Evolutionary conservation across 768 basidiomycete genomes (phyloP).

Genomic region (Russula griseocarnosa): DNA sequence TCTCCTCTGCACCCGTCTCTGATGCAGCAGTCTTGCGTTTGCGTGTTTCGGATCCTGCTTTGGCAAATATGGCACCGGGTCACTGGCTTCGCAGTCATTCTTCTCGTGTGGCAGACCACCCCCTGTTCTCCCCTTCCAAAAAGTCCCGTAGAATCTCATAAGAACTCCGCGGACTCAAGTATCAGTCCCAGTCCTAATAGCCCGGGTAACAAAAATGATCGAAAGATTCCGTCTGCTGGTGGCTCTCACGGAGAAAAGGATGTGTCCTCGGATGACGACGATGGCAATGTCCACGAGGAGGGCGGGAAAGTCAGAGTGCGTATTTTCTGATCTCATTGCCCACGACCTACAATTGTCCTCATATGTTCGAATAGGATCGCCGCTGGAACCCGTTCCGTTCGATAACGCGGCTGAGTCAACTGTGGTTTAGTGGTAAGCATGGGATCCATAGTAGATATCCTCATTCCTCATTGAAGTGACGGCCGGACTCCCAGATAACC

Average conservation of each 20-base stretch:
- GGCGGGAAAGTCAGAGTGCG: conserved; percentile 16
- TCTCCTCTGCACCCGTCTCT: conserved; percentile 39
- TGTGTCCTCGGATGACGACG: conserved; percentile 3
- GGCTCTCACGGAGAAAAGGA: neutral
- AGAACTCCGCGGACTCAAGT: conserved; percentile 1
- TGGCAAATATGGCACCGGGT: neutral
- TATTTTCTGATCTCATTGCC: neutral
- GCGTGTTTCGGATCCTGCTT: conserved; percentile 4
- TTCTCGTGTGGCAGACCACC: neutral
- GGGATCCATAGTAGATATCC: neutral
- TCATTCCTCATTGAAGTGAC: neutral
- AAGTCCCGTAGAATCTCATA: neutral
- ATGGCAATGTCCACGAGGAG: conserved; percentile 5
- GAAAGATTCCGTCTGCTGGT: neutral
- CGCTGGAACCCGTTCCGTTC: conserved; percentile 28
- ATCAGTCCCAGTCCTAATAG: neutral
- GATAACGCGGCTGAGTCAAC: conserved; percentile 23
- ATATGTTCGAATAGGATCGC: conserved; percentile 21
- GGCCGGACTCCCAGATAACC: neutral
- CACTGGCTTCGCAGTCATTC: neutral
- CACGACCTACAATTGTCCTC: neutral
- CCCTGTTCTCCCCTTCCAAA: conserved; percentile 18
- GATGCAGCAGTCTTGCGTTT: conserved; percentile 41
- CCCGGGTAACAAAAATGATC: conserved; percentile 1
- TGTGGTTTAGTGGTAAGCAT: conserved; percentile 27